Evolutionary conservation across 192 early-diverging fungal species (phyloP), one percentile per base, ranked within the genome.

Genomic region (Backusella psychrophila): DNA sequence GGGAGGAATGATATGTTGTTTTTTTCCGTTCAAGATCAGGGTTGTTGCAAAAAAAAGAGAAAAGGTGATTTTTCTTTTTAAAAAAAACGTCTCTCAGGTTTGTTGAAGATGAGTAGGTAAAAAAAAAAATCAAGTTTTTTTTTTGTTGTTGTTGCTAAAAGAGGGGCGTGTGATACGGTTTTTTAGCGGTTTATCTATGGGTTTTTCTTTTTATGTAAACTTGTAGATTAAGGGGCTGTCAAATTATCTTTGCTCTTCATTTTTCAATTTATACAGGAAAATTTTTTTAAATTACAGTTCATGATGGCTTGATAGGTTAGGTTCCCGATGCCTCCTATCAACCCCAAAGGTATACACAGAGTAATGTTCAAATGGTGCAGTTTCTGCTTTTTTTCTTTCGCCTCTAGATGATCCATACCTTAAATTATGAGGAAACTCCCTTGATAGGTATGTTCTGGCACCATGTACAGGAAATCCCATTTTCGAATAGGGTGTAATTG

Each of bases 31-130:
- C 2, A 39, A 39, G 11, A 39, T 39, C 38, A 39, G 11, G 53
- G 19, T 53, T 63, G 21, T 53, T 63, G 21, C 26, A 56, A 23
- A 63, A 63, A 8, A 59, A n/a, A n/a, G n/a, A 11, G 12, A 59
- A 26, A 26, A 59, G 26, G 26, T 29, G 29, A 29, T 29, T 23
- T 59, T n/a, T 0, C 3, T 39, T 39, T 44, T 44, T 44, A 59
- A 59, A 59, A 59, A 59, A 59, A 59, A 59, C n/a, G n/a, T 59
- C 56, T 59, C 56, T 59, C 56, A 59, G 56, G 56, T 59, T 33
- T 33, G 11, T 63, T 44, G 23, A 63, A 63, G 26, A 63, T 63
- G 56, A 63, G 56, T 63, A 63, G 56, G 21, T 63, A 63, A 63
- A 63, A 63, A 56, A 33, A 44, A 63, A 63, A 63, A 63, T 29